Evolutionary conservation across 1,284 basidiomycete species (phyloP).

Genomic region (Tilletia indica): DNA sequence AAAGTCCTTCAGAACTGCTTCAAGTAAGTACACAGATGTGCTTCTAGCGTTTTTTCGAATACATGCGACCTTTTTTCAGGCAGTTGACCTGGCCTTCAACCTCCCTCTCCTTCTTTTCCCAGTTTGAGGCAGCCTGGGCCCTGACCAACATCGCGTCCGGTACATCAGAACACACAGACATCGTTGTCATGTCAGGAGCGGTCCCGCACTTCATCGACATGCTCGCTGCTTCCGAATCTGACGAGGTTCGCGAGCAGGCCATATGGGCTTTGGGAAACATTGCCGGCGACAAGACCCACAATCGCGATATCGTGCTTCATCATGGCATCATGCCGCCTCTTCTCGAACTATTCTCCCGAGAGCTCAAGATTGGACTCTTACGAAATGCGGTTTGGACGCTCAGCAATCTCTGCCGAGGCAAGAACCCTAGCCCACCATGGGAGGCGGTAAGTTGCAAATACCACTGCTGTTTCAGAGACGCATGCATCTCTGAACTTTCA

Average conservation of each 20-base stretch:
- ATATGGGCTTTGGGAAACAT: slow-evolving; percentile 97
- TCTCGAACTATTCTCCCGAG: slow-evolving; percentile 61
- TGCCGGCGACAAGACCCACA: slow-evolving; percentile 89
- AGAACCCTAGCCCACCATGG: slow-evolving; percentile 74
- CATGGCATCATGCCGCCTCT: slow-evolving; percentile 62
- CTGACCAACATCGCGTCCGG: slow-evolving; percentile 99
- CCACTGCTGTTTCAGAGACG: too few relatives aligned
- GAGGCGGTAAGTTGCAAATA: background rate
- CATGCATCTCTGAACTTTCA: background rate
- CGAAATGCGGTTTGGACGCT: slow-evolving; percentile 96
- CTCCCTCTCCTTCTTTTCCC: too few relatives aligned
- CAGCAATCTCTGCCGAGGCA: slow-evolving; percentile 96
- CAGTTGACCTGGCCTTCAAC: too few relatives aligned
- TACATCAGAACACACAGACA: slow-evolving; percentile 96
- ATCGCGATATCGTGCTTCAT: slow-evolving; percentile 76
- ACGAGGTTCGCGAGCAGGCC: slow-evolving; percentile 89
- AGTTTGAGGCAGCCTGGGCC: slow-evolving; percentile 99
- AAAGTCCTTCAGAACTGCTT: slow-evolving; percentile 85
- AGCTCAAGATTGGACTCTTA: slow-evolving; percentile 94
- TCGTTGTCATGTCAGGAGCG: slow-evolving; percentile 89
- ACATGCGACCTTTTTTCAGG: too few relatives aligned
- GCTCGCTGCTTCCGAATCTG: slow-evolving; percentile 51
- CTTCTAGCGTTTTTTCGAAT: too few relatives aligned
- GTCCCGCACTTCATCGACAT: slow-evolving; percentile 88
- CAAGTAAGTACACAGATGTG: slow-evolving; percentile 12